Base-by-base conservation (phyloP, 371 early-diverging fungal genomes). In the Haplosporangium sp. region DNA sequence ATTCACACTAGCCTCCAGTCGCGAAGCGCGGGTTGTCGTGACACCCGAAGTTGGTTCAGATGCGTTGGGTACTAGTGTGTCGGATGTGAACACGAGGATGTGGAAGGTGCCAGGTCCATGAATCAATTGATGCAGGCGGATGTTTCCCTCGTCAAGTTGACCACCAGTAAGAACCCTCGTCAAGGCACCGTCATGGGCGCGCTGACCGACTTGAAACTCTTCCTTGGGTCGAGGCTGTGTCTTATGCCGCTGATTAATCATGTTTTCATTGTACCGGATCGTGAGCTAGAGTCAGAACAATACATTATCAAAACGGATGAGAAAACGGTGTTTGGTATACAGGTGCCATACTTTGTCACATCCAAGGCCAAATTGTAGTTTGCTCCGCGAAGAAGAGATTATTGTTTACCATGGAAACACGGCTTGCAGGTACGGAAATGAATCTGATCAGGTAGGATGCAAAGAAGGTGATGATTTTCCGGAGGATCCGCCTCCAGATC, bases 141-240 rank as follows among this genome's bases (percentile, higher is more conserved):
- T 23, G 10, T 43, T 40, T 10, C 59, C 67, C 7, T 45, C 59
- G 9, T 51, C 21, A 2, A 37, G n/a, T 36, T 59, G 29, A 16
- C 71, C 71, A 7, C 55, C 63, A 6, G 46, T 29, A 2, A 66
- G 59, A 8, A 70, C 45, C 10, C 50, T 21, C 21, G 21, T 16
- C 29, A 77, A 56, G n/a, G 73, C 62, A 3, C 72, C 79, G 55
- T 77, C 79, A n/a, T 72, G 79, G 14, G 79, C 79, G 37, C 72
- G 73, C 12, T 72, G 73, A 20, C 79, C 79, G 12, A 77, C 79
- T 45, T 67, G 64, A 37, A 18, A 72, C 2, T 59, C 66, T 5
- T 61, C 72, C 18, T 21, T 47, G 14, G 65, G 69, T n/a, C 38
- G 5, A 0, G 60, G 52, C n/a, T 77, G 79, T 42, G 64, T 51